Conservation (phyloP, 768 basidiomycete genomes). For the Russula earlei region DNA sequence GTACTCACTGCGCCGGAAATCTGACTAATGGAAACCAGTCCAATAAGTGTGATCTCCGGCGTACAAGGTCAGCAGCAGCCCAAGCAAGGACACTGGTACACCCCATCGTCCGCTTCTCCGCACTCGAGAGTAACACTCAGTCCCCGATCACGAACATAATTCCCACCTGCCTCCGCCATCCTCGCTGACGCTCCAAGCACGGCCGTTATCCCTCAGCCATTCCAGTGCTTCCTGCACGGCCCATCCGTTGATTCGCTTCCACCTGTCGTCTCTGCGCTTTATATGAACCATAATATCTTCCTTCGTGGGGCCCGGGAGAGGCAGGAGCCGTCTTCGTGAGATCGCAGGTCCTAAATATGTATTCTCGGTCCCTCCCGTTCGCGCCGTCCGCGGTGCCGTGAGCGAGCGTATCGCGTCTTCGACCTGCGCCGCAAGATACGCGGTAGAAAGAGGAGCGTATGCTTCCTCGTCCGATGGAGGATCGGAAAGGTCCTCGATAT, state of each 20-base stretch:
- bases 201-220: constrained; percentile 31
- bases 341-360: constrained; percentile 15
- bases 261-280: constrained; percentile 46
- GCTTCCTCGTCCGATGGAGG: constrained; percentile 52
- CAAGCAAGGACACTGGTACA: too few relatives aligned
- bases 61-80: too few relatives aligned
- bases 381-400: constrained; percentile 16
- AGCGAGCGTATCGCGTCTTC: constrained; percentile 36
- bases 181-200: constrained; percentile 28
- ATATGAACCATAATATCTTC: constrained; percentile 41
- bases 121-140: background rate
- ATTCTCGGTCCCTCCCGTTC: background rate
- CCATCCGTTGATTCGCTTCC: constrained; percentile 58
- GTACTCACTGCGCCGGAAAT: too few relatives aligned
- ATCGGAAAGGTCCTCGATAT: constrained; percentile 47
- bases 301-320: constrained; percentile 28
- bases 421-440: constrained; percentile 40
- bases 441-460: constrained; percentile 52
- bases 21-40: too few relatives aligned
- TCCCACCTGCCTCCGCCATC: constrained; percentile 28
- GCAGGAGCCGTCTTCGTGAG: constrained; percentile 7
- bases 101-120: too few relatives aligned
- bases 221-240: constrained; percentile 51
- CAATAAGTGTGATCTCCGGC: too few relatives aligned
- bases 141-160: constrained; percentile 17